These are phyloP conservation scores for Trypanosoma boissoni DNA, from an alignment of 208 protist genomes.

Conservation along the genomic window DNA sequence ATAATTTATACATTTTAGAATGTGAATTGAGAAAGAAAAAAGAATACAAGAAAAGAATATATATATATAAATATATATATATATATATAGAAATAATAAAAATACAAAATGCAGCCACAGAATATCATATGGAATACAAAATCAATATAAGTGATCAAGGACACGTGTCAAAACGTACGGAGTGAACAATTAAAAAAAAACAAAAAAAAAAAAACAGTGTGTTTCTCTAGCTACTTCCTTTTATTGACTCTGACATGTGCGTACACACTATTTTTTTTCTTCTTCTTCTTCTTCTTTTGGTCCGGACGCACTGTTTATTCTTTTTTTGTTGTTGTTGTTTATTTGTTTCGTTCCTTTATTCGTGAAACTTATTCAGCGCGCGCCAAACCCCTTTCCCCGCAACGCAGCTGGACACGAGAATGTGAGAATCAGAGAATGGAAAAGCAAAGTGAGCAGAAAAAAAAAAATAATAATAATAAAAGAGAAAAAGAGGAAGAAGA, in stretches of 20 bases:
- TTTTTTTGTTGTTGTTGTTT: background rate
- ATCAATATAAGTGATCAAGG: too few species aligned
- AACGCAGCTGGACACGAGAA: too few species aligned
- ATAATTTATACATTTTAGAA: background rate
- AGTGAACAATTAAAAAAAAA: slow-evolving; percentile 1
- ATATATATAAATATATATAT: slow-evolving; percentile 5
- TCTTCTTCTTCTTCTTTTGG: too few species aligned
- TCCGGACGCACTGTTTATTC: too few species aligned
- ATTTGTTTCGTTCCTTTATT: background rate
- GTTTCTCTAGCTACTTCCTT: too few species aligned
- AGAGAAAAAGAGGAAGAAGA: background rate
- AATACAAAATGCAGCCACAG: too few species aligned
- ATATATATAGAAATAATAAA: slow-evolving; percentile 8
- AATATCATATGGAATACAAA: too few species aligned
- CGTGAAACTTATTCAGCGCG: background rate
- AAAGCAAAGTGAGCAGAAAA: slow-evolving; percentile 9
- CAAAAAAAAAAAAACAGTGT: slow-evolving; percentile 15
- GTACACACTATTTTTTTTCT: too few species aligned
- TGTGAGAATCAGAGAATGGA: background rate
- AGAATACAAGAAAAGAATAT: slow-evolving; percentile 10
- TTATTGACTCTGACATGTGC: too few species aligned
- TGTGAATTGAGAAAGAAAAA: slow-evolving; percentile 20
- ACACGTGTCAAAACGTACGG: background rate
- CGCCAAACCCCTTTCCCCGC: too few species aligned
- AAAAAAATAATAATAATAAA: background rate